Evolutionary conservation across 345 rosid genomes (phyloP).

Genomic region (Citropsis articulata): DNA sequence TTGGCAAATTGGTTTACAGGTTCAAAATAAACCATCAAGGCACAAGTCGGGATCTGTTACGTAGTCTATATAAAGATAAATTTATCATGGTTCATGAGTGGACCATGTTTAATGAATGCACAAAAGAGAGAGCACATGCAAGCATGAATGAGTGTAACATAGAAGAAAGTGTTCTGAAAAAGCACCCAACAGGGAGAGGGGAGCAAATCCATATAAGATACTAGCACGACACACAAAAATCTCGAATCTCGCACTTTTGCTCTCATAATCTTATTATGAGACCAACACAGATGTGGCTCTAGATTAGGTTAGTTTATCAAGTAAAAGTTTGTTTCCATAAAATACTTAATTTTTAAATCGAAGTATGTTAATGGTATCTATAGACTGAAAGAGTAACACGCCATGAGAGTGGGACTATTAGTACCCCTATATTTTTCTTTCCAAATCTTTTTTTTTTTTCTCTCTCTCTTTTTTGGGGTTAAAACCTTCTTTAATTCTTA

Average conservation of each 20-base stretch:
- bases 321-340: neutral
- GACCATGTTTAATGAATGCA: neutral
- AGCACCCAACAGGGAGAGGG: neutral
- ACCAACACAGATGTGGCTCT: constrained; percentile 3
- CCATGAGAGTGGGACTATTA: no score
- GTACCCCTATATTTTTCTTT: no score
- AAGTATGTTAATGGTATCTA: neutral
- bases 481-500: no score
- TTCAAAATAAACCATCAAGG: neutral
- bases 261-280: neutral
- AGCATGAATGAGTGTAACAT: neutral
- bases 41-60: neutral
- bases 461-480: no score
- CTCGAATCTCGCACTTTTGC: constrained; percentile 11
- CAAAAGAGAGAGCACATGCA: neutral
- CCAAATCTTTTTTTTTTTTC: no score
- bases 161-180: neutral
- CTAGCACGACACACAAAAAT: neutral
- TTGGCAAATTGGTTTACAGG: neutral
- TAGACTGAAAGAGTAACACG: no score
- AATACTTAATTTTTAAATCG: neutral
- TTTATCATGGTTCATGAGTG: neutral
- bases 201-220: constrained; percentile 13
- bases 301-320: neutral
- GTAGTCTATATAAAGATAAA: no score